Base-by-base conservation (phyloP, 129 eudicot species). In the Dittrichia graveolens region DNA sequence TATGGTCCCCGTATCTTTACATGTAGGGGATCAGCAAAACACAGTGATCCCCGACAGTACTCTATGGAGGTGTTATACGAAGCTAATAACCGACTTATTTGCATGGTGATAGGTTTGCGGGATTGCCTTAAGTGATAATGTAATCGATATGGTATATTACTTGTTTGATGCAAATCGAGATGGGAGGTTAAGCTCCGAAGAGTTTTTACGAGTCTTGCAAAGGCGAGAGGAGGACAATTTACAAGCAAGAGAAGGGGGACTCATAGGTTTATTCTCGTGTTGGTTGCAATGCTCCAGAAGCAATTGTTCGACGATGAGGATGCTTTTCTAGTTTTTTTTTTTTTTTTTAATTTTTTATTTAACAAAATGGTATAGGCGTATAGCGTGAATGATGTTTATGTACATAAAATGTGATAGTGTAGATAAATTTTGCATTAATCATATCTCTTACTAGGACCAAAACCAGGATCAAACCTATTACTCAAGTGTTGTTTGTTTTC, bases 191-290 rank as follows among this genome's bases (percentile, higher is more conserved):
- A 87, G 98, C 79, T 72, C 89, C 3, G 91, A 94, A 4, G 96
- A 90, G 87, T 94, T 94, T 80, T 58, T 94, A 62, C 83, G 88
- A 80, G 98, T 87, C 5, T 77, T 94, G 18, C 95, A 90, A 65
- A 84, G 87, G 78, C 77, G 93, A 66, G 98, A 86, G 57, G 92
- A 80, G 61, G 92, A 82, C n/a, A 81, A 65, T 15, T 70, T 83
- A 16, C 80, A 63, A 76, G 85, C 86, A 3, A 74, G 80, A 53
- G 95, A 82, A 50, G 50, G 63, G 0, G 89, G 95, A 4, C 2
- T 88, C 9, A 61, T 73, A 11, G 92, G 95, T 52, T 53, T 94
- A 50, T 48, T 94, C 24, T 80, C 89, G 8, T 90, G 96, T 77
- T 94, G 96, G 96, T 55, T 61, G 67, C 83, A 88, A n/a, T 94